A percentile compares a stretch with the other conserved stretches of the same genome.
These are phyloP conservation scores for Sonneratia alba DNA, from an alignment of 345 rosid genomes.

Conservation along the genomic window DNA sequence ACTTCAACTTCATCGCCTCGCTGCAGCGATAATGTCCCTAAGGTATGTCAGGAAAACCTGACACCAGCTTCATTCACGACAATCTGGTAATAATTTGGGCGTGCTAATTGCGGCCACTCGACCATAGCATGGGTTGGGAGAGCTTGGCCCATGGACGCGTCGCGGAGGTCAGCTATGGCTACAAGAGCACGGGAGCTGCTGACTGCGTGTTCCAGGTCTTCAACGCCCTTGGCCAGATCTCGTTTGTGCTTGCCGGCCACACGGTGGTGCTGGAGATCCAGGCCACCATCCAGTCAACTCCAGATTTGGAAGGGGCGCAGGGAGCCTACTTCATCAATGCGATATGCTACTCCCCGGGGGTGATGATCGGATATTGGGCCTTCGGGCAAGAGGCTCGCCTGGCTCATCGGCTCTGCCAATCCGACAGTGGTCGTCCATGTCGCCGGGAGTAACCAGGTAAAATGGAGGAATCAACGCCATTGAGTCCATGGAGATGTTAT, in stretches of 20 bases:
- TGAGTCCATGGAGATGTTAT: no score
- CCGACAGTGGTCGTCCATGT: slow-evolving; percentile 89
- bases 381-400: slow-evolving; percentile 63
- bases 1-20: slow-evolving; percentile 91
- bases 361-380: slow-evolving; percentile 72
- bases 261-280: slow-evolving; percentile 90
- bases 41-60: slow-evolving; percentile 23
- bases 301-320: slow-evolving; percentile 80
- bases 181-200: slow-evolving; percentile 31
- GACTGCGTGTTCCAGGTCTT: slow-evolving; percentile 63
- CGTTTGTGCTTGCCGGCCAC: slow-evolving; percentile 88
- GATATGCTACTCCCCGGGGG: slow-evolving; percentile 88
- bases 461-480: no score
- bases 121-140: slow-evolving; percentile 88
- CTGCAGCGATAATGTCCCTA: slow-evolving; percentile 91
- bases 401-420: slow-evolving; percentile 91
- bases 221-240: slow-evolving; percentile 76
- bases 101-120: slow-evolving; percentile 47
- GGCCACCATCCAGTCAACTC: slow-evolving; percentile 89
- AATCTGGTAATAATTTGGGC: not conserved
- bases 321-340: slow-evolving; percentile 81
- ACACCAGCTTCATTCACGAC: not conserved
- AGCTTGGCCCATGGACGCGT: slow-evolving; percentile 48
- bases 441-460: slow-evolving; percentile 84
- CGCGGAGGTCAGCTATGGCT: slow-evolving; percentile 56